Percentiles rank a stretch among this genome's conserved stretches.
phyloP scores from a whole-genome alignment of 192 early-diverging fungal species.

The Backusella morwellensis region DNA sequence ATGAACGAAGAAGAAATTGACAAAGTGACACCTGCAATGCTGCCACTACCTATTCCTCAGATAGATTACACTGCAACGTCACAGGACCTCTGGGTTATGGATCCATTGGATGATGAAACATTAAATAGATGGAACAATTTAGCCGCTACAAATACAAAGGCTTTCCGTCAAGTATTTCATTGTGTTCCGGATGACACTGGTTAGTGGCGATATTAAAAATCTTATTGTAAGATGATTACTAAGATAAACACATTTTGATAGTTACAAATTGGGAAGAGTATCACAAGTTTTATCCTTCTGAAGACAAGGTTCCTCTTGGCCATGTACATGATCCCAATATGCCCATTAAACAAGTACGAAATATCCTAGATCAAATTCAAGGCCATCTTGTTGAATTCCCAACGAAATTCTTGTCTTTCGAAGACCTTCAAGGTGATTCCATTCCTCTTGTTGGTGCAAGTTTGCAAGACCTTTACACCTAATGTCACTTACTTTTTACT shows the following conservation, averaged over 20 bases:
- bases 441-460: slow-evolving; percentile 11
- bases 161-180: slow-evolving; percentile 80
- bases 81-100: slow-evolving; percentile 48
- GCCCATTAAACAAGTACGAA: slow-evolving; percentile 33
- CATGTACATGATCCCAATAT: slow-evolving; percentile 43
- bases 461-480: slow-evolving; percentile 33
- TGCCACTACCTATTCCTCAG: slow-evolving; percentile 28
- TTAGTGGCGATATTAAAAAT: not conserved
- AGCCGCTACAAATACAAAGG: slow-evolving; percentile 61
- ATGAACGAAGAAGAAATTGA: slow-evolving; percentile 44
- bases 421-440: slow-evolving; percentile 40
- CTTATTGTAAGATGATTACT: too few relatives aligned
- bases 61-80: slow-evolving; percentile 24
- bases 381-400: slow-evolving; percentile 58
- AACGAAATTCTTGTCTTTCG: slow-evolving; percentile 38
- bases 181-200: slow-evolving; percentile 78
- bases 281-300: slow-evolving; percentile 41
- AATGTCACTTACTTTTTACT: not conserved
- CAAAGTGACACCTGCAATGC: slow-evolving; percentile 25
- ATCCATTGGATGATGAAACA: slow-evolving; percentile 68
- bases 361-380: slow-evolving; percentile 33
- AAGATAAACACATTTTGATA: not conserved
- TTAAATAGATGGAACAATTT: slow-evolving; percentile 59
- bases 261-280: slow-evolving; percentile 45
- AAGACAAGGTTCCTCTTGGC: slow-evolving; percentile 36